Percentiles rank a stretch among this genome's conserved stretches.
Conservation (phyloP, 208 protist genomes). For the Leptomonas pyrrhocoris region DNA sequence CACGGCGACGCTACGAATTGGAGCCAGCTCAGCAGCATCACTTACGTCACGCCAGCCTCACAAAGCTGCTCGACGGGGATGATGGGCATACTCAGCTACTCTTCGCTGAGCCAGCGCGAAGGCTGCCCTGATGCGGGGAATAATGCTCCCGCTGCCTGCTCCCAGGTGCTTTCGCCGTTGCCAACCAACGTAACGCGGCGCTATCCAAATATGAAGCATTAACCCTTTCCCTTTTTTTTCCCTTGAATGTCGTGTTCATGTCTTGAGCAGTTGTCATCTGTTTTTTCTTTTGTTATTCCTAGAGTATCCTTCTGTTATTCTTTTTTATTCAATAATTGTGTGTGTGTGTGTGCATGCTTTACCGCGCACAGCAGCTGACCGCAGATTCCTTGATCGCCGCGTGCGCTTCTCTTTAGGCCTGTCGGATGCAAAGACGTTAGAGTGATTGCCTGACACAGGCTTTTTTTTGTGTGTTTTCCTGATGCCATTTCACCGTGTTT, state of each 20-base stretch:
- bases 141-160: neutral
- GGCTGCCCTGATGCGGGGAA: neutral
- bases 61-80: constrained; percentile 24
- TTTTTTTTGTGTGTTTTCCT: too few species aligned
- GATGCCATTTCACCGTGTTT: too few species aligned
- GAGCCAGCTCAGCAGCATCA: constrained; percentile 38
- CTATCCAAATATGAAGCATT: constrained; percentile 15
- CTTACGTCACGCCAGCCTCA: constrained; percentile 26
- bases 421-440: too few species aligned
- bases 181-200: constrained; percentile 21
- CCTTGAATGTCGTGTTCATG: neutral
- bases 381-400: too few species aligned
- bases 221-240: constrained; percentile 17
- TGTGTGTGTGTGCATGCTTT: too few species aligned
- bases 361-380: too few species aligned
- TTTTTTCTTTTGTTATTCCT: constrained; percentile 19
- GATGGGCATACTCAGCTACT: neutral
- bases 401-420: too few species aligned
- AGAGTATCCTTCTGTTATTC: constrained; percentile 1
- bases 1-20: constrained; percentile 4
- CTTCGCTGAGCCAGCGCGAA: constrained; percentile 10
- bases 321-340: too few species aligned
- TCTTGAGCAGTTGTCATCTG: neutral
- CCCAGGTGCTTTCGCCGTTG: constrained; percentile 22
- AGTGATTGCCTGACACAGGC: too few species aligned